Base-by-base conservation (phyloP, 768 basidiomycete species). In the Hygrophorus russula region DNA sequence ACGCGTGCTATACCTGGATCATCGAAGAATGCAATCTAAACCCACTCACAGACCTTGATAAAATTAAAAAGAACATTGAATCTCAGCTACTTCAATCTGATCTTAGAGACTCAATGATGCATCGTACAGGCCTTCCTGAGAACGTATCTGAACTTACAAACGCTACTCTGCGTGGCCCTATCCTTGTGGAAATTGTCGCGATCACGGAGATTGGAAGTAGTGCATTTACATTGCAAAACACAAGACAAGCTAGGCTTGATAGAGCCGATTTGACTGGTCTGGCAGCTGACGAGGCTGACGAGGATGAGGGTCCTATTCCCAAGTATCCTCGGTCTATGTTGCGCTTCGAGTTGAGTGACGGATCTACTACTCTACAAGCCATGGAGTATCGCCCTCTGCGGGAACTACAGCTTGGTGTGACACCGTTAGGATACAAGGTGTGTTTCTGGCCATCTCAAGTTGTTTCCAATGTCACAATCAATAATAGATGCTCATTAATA, bases 161-260 rank as follows among this genome's bases (percentile, higher is more conserved):
- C 14, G 59, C 54, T 11, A 51, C 50, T 4, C 57, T 71, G 1
- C 53, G 58, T 8, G 63, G 65, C 0, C 55, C 82, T 1, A 60
- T 86, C 27, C 74, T 89, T 30, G 81, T 92, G 8, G 82, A 96
- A 53, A 72, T 96, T 19, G 61, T 66, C 13, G 68, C 74, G 11
- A 73, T 94, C n/a, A 86, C 78, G 13, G 93, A 97, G 44, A 80
- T 96, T 15, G 87, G 82, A 0, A 64, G 74, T 35, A 90, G 90
- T 50, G 93, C 92, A 0, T 86, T 89, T 54, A 77, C 68, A 41
- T 69, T 96, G 13, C 71, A 82, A 47, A 84, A 84, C 51, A 71
- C 75, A 17, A 71, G 82, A 15, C 68, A 45, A 24, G 18, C 39
- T 9, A 38, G 49, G 14, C 17, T 45, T 12, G 46, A 47, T 27